Evolutionary conservation across 345 rosid species (phyloP), one percentile per base, ranked within the genome.

Genomic region (Ceriops zippeliana): DNA sequence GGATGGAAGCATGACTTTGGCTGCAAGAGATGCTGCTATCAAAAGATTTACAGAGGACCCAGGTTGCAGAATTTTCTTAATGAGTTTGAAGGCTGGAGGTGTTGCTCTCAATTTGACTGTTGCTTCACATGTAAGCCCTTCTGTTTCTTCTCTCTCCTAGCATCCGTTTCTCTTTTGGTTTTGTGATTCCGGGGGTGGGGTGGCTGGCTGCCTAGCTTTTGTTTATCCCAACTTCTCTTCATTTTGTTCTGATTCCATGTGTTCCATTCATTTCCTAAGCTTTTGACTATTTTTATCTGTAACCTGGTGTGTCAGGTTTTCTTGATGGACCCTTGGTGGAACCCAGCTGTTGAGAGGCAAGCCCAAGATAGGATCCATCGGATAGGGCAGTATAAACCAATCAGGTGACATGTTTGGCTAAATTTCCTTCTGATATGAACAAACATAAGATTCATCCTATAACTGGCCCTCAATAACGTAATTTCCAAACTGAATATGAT

Each of bases 261-360:
- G 49, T 31, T 26, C 20, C 20, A 1, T 28, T 58, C 32, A 10
- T 61, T 20, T 6, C 10, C 20, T 32, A 5, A 10, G n/a, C 7
- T 53, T 21, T 26, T 52, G 19, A 5, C 16, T 52, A 4, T 21
- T 10, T n/a, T n/a, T 66, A 22, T 21, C 31, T 22, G 9, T 56
- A 57, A 24, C 37, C 15, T 34, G 31, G 13, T 47, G 54, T 22
- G 58, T 1, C 52, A 93, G 98, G 97, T 95, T 51, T 95, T 95
- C 84, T 77, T 95, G 86, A 95, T 95, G 99, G 99, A 95, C 63
- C 99, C 99, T 7, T 95, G 99, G 97, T 95, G 97, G 99, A 95
- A 91, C 78, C 99, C 97, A 38, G 99, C 99, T 34, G 97, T 91
- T 64, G 99, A 95, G 87, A 80, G 75, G 62, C 99, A 95, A 81